Percentiles rank a stretch among this genome's conserved stretches.
Evolutionary conservation across 2,329 filamentous ascomycete genomes (phyloP).

Genomic region (Elsinoe perseae): DNA sequence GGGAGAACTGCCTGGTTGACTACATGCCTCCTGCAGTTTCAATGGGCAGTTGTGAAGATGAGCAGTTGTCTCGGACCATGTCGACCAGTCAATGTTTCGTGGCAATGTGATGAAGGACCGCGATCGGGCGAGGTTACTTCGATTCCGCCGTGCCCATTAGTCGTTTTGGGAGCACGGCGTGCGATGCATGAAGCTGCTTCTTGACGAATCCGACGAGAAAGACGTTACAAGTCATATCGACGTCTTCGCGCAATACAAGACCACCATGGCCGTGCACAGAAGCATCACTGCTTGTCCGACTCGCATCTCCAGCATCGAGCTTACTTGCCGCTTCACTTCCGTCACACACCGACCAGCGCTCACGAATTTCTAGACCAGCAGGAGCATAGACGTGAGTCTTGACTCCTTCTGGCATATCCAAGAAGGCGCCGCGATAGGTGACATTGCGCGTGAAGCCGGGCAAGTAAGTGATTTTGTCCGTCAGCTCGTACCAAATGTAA

Average conservation of each 20-base stretch:
- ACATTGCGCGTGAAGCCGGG: constrained; percentile 7
- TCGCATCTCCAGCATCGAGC: neutral
- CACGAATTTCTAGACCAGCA: constrained; percentile 11
- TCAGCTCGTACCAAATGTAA: constrained; percentile 14
- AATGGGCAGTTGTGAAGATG: too few species aligned
- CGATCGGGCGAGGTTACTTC: too few species aligned
- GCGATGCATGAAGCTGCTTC: constrained; percentile 12
- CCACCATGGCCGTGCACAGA: neutral
- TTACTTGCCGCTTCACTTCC: neutral
- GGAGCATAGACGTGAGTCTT: constrained; percentile 14
- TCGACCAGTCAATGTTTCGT: too few species aligned
- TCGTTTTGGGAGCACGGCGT: constrained; percentile 3
- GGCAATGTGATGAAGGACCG: too few species aligned
- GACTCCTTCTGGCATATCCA: constrained; percentile 10
- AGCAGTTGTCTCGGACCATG: too few species aligned
- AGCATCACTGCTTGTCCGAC: neutral
- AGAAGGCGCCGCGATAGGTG: constrained; percentile 9
- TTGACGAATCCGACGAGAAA: constrained; percentile 9
- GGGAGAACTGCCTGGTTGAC: too few species aligned
- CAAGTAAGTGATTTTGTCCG: constrained; percentile 15
- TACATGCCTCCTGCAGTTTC: too few species aligned
- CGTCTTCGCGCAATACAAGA: constrained; percentile 5
- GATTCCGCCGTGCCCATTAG: neutral
- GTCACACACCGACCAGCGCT: constrained; percentile 7
- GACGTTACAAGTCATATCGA: constrained; percentile 14